These are phyloP conservation scores for Lactarius hatsudake DNA, from an alignment of 768 basidiomycete genomes.

Conservation along the genomic window DNA sequence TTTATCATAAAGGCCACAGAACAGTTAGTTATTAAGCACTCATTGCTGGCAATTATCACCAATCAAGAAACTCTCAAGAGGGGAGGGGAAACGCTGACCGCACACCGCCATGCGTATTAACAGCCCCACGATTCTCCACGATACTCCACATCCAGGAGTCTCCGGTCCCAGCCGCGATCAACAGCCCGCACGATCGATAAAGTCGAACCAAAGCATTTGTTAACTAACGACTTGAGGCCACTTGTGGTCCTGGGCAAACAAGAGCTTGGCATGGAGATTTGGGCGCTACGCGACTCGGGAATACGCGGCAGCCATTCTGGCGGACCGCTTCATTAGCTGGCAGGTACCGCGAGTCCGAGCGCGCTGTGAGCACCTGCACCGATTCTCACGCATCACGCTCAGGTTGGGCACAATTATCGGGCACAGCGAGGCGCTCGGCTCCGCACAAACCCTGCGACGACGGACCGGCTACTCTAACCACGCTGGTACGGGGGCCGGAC, in stretches of 20 bases:
- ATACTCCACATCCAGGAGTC: background rate
- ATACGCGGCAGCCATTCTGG: background rate
- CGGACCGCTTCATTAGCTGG: background rate
- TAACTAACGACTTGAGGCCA: too few relatives aligned
- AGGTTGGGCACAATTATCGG: too few relatives aligned
- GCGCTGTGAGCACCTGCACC: too few relatives aligned
- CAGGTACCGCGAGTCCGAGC: too few relatives aligned
- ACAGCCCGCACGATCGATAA: too few relatives aligned
- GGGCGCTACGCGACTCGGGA: background rate
- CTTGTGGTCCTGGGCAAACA: background rate
- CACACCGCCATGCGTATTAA: background rate
- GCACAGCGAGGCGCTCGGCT: too few relatives aligned
- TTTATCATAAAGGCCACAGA: background rate
- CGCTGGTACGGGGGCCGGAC: too few relatives aligned
- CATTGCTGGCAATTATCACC: background rate
- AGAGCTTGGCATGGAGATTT: background rate
- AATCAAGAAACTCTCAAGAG: background rate
- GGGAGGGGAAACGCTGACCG: background rate
- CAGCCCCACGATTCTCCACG: background rate
- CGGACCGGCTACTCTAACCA: too few relatives aligned
- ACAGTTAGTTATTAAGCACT: background rate
- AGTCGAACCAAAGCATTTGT: too few relatives aligned
- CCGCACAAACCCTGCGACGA: too few relatives aligned
- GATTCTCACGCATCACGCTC: too few relatives aligned
- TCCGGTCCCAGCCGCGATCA: background rate